These are phyloP conservation scores for Deinandra increscens DNA, from an alignment of 129 eudicot genomes.

Conservation along the genomic window DNA sequence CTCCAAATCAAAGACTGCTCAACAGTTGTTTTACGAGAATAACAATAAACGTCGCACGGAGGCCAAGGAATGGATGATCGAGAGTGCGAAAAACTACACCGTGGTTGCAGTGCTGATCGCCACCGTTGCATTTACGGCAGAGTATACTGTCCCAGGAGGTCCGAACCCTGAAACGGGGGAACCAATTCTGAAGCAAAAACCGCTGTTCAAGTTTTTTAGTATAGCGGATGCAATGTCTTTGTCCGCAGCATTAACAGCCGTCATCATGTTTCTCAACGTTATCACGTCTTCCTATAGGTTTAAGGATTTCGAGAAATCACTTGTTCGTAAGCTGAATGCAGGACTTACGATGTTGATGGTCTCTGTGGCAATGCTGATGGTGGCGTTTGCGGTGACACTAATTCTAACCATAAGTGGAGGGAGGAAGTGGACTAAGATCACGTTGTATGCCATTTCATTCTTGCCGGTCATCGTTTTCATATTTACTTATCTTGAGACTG, in stretches of 20 bases:
- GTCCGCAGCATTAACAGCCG: slow-evolving; percentile 36
- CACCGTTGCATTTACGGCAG: slow-evolving; percentile 53
- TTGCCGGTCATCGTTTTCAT: slow-evolving; percentile 34
- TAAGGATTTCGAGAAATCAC: slow-evolving; percentile 26
- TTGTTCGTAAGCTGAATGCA: slow-evolving; percentile 21
- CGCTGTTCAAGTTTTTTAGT: slow-evolving; percentile 32
- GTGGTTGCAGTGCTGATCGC: slow-evolving; percentile 46
- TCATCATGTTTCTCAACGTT: slow-evolving; percentile 35
- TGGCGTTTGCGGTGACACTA: slow-evolving; percentile 43
- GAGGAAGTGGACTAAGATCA: slow-evolving; percentile 33
- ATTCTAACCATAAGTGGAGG: slow-evolving; percentile 32
- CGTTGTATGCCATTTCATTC: slow-evolving; percentile 34
- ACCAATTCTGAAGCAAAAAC: slow-evolving; percentile 24
- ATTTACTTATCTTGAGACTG: neutral
- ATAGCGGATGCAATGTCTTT: slow-evolving; percentile 37
- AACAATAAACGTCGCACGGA: slow-evolving; percentile 22
- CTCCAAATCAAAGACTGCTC: slow-evolving; percentile 25
- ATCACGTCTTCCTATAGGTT: slow-evolving; percentile 39
- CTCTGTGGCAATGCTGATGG: slow-evolving; percentile 38
- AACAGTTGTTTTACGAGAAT: slow-evolving; percentile 17
- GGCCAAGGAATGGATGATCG: slow-evolving; percentile 44
- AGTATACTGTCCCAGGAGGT: slow-evolving; percentile 54
- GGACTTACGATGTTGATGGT: slow-evolving; percentile 32
- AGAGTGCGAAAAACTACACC: slow-evolving; percentile 42
- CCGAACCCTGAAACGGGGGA: slow-evolving; percentile 19